A percentile compares a stretch with the other conserved stretches of the same genome.
Evolutionary conservation across 1,284 basidiomycete species (phyloP).

Genomic region (Xanthoconium separans): DNA sequence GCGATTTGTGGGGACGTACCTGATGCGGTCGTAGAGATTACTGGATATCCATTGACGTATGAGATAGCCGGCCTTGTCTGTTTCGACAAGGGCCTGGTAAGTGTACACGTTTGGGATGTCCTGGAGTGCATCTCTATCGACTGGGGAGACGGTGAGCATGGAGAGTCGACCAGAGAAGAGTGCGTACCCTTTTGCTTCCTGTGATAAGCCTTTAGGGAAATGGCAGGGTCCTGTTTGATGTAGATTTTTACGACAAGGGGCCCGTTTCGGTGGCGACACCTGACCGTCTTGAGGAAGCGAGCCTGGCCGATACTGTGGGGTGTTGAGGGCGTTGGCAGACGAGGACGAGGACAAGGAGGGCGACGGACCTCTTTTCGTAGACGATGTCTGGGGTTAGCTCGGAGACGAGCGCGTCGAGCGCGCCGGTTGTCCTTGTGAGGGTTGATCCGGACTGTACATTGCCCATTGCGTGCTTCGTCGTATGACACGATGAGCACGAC

Average conservation of each 20-base stretch:
- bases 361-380: constrained; percentile 83
- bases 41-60: constrained; percentile 94
- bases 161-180: fast-evolving
- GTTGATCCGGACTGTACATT: constrained; percentile 51
- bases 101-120: constrained; percentile 90
- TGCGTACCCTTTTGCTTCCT: constrained; percentile 61
- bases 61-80: constrained; percentile 94
- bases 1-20: constrained; percentile 51
- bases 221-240: constrained; percentile 70
- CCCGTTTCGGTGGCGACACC: constrained; percentile 71
- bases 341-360: background rate
- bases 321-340: background rate
- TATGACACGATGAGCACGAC: background rate
- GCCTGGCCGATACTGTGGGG: constrained; percentile 77
- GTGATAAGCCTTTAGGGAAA: constrained; percentile 63
- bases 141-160: constrained; percentile 37
- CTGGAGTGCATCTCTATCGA: constrained; percentile 80
- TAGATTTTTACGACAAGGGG: constrained; percentile 80
- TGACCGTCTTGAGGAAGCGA: constrained; percentile 92
- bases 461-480: constrained; percentile 48
- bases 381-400: constrained; percentile 84
- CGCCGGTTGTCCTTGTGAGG: constrained; percentile 68
- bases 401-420: constrained; percentile 85
- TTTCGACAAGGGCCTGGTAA: constrained; percentile 91
- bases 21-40: constrained; percentile 96